Evolutionary conservation across 1,139 yeast genomes (phyloP).

Genomic region (Scheffersomyces illinoinensis): DNA sequence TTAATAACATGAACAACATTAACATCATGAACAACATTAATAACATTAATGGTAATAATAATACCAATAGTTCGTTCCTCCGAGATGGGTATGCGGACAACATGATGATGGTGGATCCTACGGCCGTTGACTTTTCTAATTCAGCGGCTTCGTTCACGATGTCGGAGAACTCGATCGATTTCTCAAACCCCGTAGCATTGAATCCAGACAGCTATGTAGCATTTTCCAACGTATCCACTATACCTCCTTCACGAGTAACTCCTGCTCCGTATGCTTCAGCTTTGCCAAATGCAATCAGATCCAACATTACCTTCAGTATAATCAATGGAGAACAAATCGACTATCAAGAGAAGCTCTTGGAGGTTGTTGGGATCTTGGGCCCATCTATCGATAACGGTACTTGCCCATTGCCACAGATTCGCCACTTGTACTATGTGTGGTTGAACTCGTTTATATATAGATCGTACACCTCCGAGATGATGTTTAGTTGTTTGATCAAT

Average conservation of each 20-base stretch:
- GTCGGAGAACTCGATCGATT: not conserved
- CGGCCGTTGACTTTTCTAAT: not conserved
- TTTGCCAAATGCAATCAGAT: conserved; percentile 21
- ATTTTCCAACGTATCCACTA: not conserved
- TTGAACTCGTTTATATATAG: conserved; percentile 32
- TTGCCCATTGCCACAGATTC: conserved; percentile 30
- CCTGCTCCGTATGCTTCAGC: not conserved
- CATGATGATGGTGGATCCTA: not conserved
- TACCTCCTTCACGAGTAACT: not conserved
- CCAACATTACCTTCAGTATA: conserved; percentile 13
- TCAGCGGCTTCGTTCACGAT: not conserved
- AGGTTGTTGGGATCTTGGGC: conserved; percentile 1
- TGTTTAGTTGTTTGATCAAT: conserved; percentile 42
- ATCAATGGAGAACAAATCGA: conserved; percentile 7
- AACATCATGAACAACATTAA: not conserved
- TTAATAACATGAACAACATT: not conserved
- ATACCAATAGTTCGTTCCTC: not conserved
- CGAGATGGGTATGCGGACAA: not conserved
- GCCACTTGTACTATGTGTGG: conserved; percentile 36
- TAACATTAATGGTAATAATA: no score
- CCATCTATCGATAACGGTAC: conserved; percentile 29
- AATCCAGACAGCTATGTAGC: not conserved
- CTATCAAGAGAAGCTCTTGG: conserved; percentile 10
- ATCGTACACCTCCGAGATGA: conserved; percentile 23
- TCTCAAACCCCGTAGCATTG: not conserved